Evolutionary conservation across 202 grass and related monocot species (phyloP).

Genomic region (Musa balbisiana): DNA sequence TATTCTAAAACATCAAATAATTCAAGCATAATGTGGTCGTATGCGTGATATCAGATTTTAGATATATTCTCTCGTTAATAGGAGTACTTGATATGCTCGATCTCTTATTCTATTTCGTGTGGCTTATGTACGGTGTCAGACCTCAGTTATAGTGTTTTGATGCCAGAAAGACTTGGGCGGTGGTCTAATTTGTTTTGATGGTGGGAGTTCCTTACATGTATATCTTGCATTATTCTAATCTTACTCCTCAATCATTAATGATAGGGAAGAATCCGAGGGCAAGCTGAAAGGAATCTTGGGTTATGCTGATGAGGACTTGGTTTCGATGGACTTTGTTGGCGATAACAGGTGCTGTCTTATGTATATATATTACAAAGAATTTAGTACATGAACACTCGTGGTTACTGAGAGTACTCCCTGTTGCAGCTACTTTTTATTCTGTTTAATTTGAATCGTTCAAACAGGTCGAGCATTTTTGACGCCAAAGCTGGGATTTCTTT

Average conservation of each 20-base stretch:
- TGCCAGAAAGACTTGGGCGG: too few relatives aligned
- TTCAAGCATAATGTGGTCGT: too few relatives aligned
- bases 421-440: background rate
- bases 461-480: slow-evolving; percentile 6
- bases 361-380: background rate
- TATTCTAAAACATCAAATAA: too few relatives aligned
- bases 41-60: too few relatives aligned
- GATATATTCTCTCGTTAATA: too few relatives aligned
- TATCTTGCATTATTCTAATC: background rate
- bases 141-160: too few relatives aligned
- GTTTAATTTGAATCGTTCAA: background rate
- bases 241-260: background rate
- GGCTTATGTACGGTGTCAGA: too few relatives aligned
- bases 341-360: background rate
- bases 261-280: background rate
- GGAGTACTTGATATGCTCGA: too few relatives aligned
- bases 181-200: background rate
- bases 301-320: background rate
- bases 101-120: too few relatives aligned
- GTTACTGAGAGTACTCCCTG: too few relatives aligned
- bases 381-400: background rate
- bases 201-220: background rate
- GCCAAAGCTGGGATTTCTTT: slow-evolving; percentile 6
- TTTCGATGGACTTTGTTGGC: background rate
- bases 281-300: slow-evolving; percentile 2